Evolutionary conservation across 129 eudicot genomes (phyloP).

Genomic region (Lactuca sativa): DNA sequence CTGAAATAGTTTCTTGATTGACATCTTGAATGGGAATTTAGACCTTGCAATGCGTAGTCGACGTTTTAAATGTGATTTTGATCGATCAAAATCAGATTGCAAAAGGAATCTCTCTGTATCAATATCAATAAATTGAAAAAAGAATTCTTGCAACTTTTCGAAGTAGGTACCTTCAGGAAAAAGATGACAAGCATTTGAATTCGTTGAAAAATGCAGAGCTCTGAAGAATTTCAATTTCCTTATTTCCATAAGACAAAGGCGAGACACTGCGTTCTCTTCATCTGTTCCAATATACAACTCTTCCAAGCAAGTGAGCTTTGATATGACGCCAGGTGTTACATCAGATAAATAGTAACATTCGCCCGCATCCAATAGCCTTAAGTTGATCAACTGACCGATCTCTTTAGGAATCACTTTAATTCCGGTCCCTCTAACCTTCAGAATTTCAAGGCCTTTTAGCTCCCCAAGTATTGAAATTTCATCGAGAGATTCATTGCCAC

Average conservation of each 20-base stretch:
- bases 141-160: no score
- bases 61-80: no score
- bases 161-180: no score
- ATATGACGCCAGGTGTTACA: constrained; percentile 10
- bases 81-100: no score
- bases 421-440: background rate
- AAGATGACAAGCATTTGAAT: no score
- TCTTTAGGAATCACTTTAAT: constrained; percentile 6
- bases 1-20: background rate
- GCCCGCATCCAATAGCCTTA: background rate
- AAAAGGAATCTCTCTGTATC: no score
- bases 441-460: constrained; percentile 16
- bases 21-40: background rate
- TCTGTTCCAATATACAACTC: constrained; percentile 6
- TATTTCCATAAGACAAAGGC: no score
- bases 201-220: no score
- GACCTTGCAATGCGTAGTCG: no score
- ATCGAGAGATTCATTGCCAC: background rate
- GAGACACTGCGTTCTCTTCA: no score
- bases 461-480: constrained; percentile 22
- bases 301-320: constrained; percentile 1
- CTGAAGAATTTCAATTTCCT: no score
- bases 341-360: background rate
- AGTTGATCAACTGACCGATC: constrained; percentile 4
- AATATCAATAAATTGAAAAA: no score